A percentile compares a stretch with the other conserved stretches of the same genome.
Conservation (phyloP, 2,329 filamentous ascomycete species). For the Colletotrichum lini region DNA sequence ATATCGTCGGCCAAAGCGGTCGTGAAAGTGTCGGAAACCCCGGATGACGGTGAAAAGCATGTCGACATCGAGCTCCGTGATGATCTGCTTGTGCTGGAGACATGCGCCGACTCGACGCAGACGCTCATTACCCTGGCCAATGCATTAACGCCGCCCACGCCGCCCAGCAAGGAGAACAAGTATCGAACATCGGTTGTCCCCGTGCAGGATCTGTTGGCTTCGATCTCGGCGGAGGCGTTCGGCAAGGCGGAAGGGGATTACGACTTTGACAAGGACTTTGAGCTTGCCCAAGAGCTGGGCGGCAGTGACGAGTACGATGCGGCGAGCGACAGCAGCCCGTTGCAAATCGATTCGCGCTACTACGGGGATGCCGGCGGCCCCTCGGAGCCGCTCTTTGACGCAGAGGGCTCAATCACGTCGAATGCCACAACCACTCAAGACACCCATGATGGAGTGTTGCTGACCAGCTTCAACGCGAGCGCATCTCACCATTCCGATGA, state of each 20-base stretch:
- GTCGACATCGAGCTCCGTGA: slow-evolving; percentile 87
- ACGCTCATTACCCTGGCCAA: slow-evolving; percentile 86
- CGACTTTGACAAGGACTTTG: slow-evolving; percentile 75
- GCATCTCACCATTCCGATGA: slow-evolving; percentile 62
- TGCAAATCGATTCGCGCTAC: slow-evolving; percentile 62
- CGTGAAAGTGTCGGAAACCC: slow-evolving; percentile 71
- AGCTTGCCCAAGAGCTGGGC: slow-evolving; percentile 65
- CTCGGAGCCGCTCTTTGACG: slow-evolving; percentile 65
- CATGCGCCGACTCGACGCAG: slow-evolving; percentile 96
- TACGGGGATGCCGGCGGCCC: slow-evolving; percentile 59
- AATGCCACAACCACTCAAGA: slow-evolving; percentile 59
- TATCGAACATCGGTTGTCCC: slow-evolving; percentile 91
- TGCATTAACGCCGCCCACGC: slow-evolving; percentile 85
- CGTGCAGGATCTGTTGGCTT: slow-evolving; percentile 89
- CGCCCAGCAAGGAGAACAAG: slow-evolving; percentile 85
- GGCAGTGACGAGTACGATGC: slow-evolving; percentile 53
- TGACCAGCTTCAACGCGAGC: slow-evolving; percentile 56
- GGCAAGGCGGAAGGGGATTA: slow-evolving; percentile 72
- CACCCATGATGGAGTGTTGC: slow-evolving; percentile 61
- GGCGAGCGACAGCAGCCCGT: slow-evolving; percentile 51
- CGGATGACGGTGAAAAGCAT: slow-evolving; percentile 72
- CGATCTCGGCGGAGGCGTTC: slow-evolving; percentile 90
- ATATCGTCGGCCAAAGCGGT: slow-evolving; percentile 84
- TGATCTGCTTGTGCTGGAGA: slow-evolving; percentile 90
- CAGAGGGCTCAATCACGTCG: slow-evolving; percentile 54